Evolutionary conservation across 306 rosid species (phyloP).

Genomic region (Corylus americana): DNA sequence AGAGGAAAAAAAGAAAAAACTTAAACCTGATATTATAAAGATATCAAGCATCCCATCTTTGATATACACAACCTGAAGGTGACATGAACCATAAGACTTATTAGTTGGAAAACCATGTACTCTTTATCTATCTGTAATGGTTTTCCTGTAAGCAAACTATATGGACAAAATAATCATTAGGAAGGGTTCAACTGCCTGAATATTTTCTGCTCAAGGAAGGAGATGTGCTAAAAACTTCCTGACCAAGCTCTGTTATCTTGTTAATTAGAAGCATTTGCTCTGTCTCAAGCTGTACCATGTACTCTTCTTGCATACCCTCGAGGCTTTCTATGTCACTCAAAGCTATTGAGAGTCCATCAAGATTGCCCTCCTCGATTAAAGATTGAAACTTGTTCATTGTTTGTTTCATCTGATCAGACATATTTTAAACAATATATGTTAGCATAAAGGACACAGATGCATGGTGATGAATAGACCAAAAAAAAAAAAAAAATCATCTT

Average conservation of each 20-base stretch:
- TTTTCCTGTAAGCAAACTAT: background rate
- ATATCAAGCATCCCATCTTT: slow-evolving; percentile 37
- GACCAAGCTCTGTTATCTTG: slow-evolving; percentile 82
- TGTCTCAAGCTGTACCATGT: slow-evolving; percentile 71
- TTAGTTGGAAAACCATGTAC: slow-evolving; percentile 31
- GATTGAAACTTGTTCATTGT: slow-evolving; percentile 56
- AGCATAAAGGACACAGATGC: background rate
- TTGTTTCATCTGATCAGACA: slow-evolving; percentile 69
- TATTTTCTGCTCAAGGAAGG: slow-evolving; percentile 51
- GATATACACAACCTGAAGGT: slow-evolving; percentile 17
- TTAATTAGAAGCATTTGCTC: slow-evolving; percentile 84
- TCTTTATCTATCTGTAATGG: slow-evolving; percentile 8
- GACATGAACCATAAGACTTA: slow-evolving; percentile 18
- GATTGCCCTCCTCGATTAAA: slow-evolving; percentile 63
- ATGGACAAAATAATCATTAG: slow-evolving; percentile 3
- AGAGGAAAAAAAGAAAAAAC: too few species aligned
- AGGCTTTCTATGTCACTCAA: slow-evolving; percentile 72
- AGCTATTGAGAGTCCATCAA: slow-evolving; percentile 58
- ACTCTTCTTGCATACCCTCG: slow-evolving; percentile 74
- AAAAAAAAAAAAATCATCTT: background rate
- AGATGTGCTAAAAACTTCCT: slow-evolving; percentile 64
- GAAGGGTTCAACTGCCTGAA: slow-evolving; percentile 33
- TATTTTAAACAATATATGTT: background rate
- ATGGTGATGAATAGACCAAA: background rate
- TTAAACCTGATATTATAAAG: background rate